Conservation (phyloP, 768 basidiomycete genomes). For the Tephrocybe sp. region DNA sequence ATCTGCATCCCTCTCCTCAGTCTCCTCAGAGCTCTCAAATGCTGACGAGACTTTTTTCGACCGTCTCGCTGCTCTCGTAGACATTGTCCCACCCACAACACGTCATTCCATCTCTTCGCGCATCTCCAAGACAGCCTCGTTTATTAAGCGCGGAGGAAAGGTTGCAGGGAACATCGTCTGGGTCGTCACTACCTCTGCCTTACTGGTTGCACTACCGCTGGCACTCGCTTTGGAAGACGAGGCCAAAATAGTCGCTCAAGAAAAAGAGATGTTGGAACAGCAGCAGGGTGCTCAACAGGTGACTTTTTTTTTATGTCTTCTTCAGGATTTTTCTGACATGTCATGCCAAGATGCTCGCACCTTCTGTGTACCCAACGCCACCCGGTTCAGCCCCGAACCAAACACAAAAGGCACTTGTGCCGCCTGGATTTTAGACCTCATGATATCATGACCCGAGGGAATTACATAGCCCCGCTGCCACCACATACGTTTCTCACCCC, state of each 20-base stretch:
- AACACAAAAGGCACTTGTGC: conserved; percentile 66
- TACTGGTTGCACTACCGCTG: conserved; percentile 91
- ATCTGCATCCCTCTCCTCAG: conserved; percentile 75
- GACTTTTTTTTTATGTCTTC: conserved; percentile 23
- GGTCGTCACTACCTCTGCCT: conserved; percentile 91
- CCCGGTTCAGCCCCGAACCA: conserved; percentile 32
- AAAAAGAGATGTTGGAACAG: conserved; percentile 91
- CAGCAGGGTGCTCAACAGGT: conserved; percentile 93
- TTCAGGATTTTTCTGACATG: conserved; percentile 14
- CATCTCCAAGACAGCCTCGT: conserved; percentile 57
- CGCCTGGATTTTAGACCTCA: conserved; percentile 75
- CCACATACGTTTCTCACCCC: conserved; percentile 20
- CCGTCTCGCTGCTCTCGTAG: conserved; percentile 87
- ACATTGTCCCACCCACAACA: conserved; percentile 93
- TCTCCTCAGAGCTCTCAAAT: conserved; percentile 63
- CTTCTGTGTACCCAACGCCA: conserved; percentile 55
- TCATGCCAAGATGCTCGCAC: conserved; percentile 66
- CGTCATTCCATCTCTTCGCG: conserved; percentile 71
- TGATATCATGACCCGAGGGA: conserved; percentile 16
- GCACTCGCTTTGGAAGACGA: conserved; percentile 96
- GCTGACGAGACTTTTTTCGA: conserved; percentile 84
- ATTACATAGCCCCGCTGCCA: conserved; percentile 16
- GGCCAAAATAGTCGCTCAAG: conserved; percentile 90
- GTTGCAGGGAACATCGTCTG: conserved; percentile 88
- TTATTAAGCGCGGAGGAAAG: conserved; percentile 68